Evolutionary conservation across 2,329 filamentous ascomycete species (phyloP).

Genomic region (Monosporascus cannonballus): DNA sequence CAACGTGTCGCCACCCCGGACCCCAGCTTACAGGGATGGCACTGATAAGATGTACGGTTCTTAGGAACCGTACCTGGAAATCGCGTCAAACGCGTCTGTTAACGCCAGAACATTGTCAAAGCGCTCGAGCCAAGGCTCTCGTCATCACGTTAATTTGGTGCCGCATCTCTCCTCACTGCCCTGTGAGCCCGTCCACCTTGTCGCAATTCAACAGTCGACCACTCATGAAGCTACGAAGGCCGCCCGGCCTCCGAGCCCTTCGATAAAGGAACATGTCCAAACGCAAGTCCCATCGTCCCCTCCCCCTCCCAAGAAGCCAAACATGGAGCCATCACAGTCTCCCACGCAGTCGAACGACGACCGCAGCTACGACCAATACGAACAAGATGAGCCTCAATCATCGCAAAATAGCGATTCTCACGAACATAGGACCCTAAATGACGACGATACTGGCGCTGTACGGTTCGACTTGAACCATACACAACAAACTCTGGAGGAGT

Average conservation of each 20-base stretch:
- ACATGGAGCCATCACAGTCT: constrained; percentile 42
- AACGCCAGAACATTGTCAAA: constrained; percentile 3
- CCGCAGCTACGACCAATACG: constrained; percentile 47
- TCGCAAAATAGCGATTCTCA: constrained; percentile 17
- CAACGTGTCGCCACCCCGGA: not conserved
- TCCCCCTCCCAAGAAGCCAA: constrained; percentile 17
- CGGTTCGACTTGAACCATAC: constrained; percentile 29
- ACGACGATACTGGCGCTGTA: constrained; percentile 46
- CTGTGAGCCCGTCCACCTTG: constrained; percentile 3
- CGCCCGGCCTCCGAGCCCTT: constrained; percentile 6
- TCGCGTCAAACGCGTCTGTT: constrained; percentile 17
- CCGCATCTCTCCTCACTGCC: not conserved
- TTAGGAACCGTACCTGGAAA: constrained; percentile 8
- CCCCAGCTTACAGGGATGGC: constrained; percentile 17
- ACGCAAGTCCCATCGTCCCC: constrained; percentile 4
- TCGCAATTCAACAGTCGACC: constrained; percentile 1
- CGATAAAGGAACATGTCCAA: constrained; percentile 11
- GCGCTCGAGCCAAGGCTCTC: constrained; percentile 2
- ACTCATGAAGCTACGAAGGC: constrained; percentile 7
- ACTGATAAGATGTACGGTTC: constrained; percentile 16
- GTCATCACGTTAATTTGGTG: not conserved
- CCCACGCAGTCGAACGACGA: constrained; percentile 52
- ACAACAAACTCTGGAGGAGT: constrained; percentile 25
- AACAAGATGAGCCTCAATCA: constrained; percentile 19
- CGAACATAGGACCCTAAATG: constrained; percentile 31